Base-by-base conservation (phyloP, 2,329 filamentous ascomycete genomes). In the Periconia macrospinosa region DNA sequence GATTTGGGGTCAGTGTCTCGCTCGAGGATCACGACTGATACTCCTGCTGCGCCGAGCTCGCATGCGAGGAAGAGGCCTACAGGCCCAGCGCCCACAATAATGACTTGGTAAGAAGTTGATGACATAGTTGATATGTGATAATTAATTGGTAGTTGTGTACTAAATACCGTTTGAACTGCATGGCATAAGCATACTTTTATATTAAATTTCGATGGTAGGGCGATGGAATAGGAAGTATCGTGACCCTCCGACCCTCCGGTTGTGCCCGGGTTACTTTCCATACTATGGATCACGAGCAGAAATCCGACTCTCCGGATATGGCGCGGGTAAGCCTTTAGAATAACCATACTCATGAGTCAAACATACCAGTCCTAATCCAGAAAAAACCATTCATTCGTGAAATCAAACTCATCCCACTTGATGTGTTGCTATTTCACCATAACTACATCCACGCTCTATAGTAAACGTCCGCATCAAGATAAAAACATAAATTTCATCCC, bases 31-130 rank as follows among this genome's bases (percentile, higher is more conserved):
- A 49, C 19, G 9, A 23, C 27, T 11, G 35, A 43, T 6, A 30
- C n/a, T 20, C 37, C 18, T 5, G 37, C 35, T 6, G 41, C 19
- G 8, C 18, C 47, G 13, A 49, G 37, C 37, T 49, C 48, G 14
- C 17, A 44, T 13, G 48, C 48, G 15, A 41, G 41, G 18, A 41
- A 42, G 42, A 41, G 6, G 40, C 47, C 47, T 11, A 49, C 47
- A 17, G 47, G 47, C 10, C 47, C 47, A 30, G 47, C 47, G 7
- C 47, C 47, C 2, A 33, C 47, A 8, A 49, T 49, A 10, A 49
- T 30, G 27, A 41, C 47, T 23, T 41, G 33, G 27, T 41, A 49
- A 6, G 33, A 37, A 13, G 33, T 6, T 27, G 23, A 13, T 6
- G 11, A 13, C 33, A 37, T 13, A 13, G 33, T n/a, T n/a, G 5